These are phyloP conservation scores for Sphenostylis stenocarpa DNA, from an alignment of 306 rosid genomes.

Conservation along the genomic window DNA sequence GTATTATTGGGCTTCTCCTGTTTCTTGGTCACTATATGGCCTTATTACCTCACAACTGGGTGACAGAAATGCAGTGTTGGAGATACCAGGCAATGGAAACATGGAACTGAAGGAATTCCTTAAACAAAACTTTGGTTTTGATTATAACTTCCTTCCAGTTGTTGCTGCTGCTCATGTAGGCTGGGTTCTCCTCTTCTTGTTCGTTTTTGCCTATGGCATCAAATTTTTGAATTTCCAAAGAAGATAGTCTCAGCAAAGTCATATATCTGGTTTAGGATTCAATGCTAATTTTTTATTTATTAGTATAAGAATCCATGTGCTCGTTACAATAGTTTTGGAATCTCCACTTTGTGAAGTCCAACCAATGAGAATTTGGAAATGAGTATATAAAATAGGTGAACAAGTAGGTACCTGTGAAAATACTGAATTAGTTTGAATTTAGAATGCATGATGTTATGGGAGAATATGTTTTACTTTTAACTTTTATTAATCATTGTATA, in stretches of 20 bases:
- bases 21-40: slow-evolving; percentile 45
- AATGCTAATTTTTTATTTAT: not conserved
- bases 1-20: slow-evolving; percentile 54
- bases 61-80: slow-evolving; percentile 11
- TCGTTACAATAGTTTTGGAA: not conserved
- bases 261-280: not conserved
- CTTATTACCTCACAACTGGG: slow-evolving; percentile 42
- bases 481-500: no score
- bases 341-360: not conserved
- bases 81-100: slow-evolving; percentile 38
- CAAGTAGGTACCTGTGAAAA: not conserved
- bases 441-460: no score
- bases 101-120: slow-evolving; percentile 9
- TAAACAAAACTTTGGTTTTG: slow-evolving; percentile 43
- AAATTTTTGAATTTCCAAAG: slow-evolving; percentile 69
- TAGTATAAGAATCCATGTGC: not conserved
- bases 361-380: not conserved
- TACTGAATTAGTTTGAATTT: no score
- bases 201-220: slow-evolving; percentile 67
- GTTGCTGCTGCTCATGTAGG: slow-evolving; percentile 59
- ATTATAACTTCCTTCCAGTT: slow-evolving; percentile 52
- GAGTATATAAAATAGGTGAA: not conserved
- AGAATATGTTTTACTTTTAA: no score
- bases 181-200: slow-evolving; percentile 64
- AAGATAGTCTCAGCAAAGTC: slow-evolving; percentile 8